Evolutionary conservation across 331 rosid species (phyloP), one percentile per base, ranked within the genome.

Genomic region (Phaseolus coccineus): DNA sequence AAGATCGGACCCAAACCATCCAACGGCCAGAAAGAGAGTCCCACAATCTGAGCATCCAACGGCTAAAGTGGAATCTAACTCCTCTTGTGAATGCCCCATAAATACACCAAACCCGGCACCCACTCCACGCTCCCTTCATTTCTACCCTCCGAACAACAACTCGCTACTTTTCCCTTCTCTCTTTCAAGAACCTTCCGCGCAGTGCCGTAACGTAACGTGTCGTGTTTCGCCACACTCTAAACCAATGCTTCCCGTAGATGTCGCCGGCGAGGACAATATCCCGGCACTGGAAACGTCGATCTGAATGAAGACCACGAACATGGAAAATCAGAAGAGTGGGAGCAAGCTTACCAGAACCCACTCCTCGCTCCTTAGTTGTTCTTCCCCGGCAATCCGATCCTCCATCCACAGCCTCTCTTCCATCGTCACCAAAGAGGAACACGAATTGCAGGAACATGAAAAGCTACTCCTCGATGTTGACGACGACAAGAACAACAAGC

Each of bases 341-440:
- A 69, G 89, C 61, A 93, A 91, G 90, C 97, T 96, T n/a, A 88
- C 98, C 28, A 77, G 99, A 67, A 96, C 92, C 52, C 94, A 93
- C 53, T 96, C 99, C 10, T 93, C 96, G 9, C 91, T 96, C 8
- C 99, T 92, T 19, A 93, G 93, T 27, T 90, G 94, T 13, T 90
- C 96, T 1, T 93, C 99, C 1, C 93, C 97, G 14, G 91, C 98
- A 67, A 88, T 96, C 81, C 96, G 99, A 83, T 93, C 98, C 33
- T 96, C 99, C 73, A 71, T 93, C 79, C 98, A 96, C 55, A 92
- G 94, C 75, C 92, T 95, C 71, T 86, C 92, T 3, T 91, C 97
- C 63, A 76, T 89, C 53, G 3, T 58, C 35, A 85, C 80, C 79
- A 92, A 92, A 39, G 93, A 81, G 22, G 90, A 85, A 79, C 59